A percentile compares a stretch with the other conserved stretches of the same genome.
Evolutionary conservation across 345 rosid species (phyloP).

Genomic region (Murraya paniculata): DNA sequence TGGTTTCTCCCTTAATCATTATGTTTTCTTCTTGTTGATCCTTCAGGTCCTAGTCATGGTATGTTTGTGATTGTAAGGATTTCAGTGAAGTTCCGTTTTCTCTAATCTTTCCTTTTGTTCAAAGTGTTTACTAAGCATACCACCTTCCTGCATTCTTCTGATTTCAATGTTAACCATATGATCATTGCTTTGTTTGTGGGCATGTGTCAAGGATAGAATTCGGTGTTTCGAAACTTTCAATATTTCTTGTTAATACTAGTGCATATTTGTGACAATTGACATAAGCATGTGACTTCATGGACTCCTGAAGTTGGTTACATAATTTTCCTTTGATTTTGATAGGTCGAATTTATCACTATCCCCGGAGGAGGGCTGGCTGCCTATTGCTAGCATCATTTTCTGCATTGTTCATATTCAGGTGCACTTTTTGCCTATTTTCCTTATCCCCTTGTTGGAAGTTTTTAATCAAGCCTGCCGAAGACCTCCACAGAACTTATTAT

Average conservation of each 20-base stretch:
- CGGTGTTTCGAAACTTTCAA: too few species aligned
- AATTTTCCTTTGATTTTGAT: slow-evolving; percentile 16
- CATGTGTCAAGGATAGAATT: too few species aligned
- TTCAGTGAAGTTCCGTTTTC: not conserved
- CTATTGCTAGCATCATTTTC: slow-evolving; percentile 79
- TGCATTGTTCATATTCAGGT: slow-evolving; percentile 95
- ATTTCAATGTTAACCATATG: not conserved
- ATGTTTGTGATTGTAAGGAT: not conserved
- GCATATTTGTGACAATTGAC: not conserved
- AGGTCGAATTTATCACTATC: slow-evolving; percentile 84
- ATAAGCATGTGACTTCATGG: not conserved
- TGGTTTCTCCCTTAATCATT: not conserved
- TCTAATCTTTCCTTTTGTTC: not conserved
- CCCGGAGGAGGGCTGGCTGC: slow-evolving; percentile 92
- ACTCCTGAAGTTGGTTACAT: not conserved
- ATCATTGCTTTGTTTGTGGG: too few species aligned
- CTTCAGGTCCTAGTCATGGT: not conserved
- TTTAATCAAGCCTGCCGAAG: not conserved
- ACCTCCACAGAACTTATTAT: not conserved
- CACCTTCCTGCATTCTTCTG: not conserved
- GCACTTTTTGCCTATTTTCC: not conserved
- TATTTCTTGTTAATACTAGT: too few species aligned
- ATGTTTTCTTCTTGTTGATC: not conserved
- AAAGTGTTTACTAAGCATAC: not conserved
- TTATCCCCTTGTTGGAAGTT: not conserved